A percentile compares a stretch with the other conserved stretches of the same genome.
Evolutionary conservation across 2,329 filamentous ascomycete species (phyloP).

Genomic region (Pochonia chlamydosporia): DNA sequence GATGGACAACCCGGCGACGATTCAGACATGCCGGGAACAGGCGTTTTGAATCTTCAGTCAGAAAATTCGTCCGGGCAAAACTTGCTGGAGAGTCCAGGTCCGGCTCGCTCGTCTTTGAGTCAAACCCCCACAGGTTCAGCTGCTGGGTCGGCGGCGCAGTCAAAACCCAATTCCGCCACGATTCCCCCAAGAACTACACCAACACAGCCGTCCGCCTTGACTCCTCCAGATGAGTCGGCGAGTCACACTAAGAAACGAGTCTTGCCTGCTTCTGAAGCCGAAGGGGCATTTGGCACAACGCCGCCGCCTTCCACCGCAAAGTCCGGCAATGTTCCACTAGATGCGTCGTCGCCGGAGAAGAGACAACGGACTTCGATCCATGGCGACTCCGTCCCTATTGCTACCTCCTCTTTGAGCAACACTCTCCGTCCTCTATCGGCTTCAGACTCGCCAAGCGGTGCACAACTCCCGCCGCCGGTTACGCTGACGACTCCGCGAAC

Average conservation of each 20-base stretch:
- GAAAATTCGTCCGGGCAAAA: conserved; percentile 22
- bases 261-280: conserved; percentile 15
- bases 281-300: conserved; percentile 14
- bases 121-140: conserved; percentile 23
- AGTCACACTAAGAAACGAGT: conserved; percentile 39
- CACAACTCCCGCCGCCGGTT: not conserved
- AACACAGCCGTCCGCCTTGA: conserved; percentile 40
- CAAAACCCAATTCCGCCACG: conserved; percentile 23
- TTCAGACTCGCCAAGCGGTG: conserved; percentile 1
- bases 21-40: conserved; percentile 41
- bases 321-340: conserved; percentile 26
- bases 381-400: conserved; percentile 9
- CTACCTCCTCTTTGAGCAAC: not conserved
- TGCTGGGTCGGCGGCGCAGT: conserved; percentile 15
- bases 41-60: conserved; percentile 38
- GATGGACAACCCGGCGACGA: conserved; percentile 41
- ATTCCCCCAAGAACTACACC: conserved; percentile 35
- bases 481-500: not conserved
- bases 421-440: not conserved
- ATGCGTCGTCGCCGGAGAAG: conserved; percentile 23
- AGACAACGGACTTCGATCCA: conserved; percentile 25
- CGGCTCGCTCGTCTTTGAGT: conserved; percentile 19
- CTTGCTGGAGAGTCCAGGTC: conserved; percentile 18
- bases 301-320: conserved; percentile 18
- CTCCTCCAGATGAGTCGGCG: conserved; percentile 48